These are phyloP conservation scores for Cantharellus anzutake DNA, from an alignment of 768 basidiomycete species.

Conservation along the genomic window DNA sequence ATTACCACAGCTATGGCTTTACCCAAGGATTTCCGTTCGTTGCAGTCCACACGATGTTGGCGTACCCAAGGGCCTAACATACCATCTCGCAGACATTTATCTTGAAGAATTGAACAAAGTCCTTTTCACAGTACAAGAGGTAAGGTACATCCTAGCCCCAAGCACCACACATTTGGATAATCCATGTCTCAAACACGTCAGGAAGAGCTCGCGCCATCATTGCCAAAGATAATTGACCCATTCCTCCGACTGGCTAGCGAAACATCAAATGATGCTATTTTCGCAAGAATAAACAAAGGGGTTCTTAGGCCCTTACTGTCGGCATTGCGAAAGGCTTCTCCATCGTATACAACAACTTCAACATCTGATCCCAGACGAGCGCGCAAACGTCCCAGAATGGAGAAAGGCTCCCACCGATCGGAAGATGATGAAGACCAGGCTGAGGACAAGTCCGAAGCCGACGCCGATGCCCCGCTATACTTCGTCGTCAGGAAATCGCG, in stretches of 20 bases:
- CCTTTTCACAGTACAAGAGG: conserved; percentile 4
- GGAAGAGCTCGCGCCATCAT: not conserved
- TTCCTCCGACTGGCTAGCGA: conserved; percentile 53
- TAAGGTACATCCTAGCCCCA: not conserved
- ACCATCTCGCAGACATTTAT: conserved; percentile 80
- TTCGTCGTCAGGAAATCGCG: not conserved
- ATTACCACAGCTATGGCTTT: not conserved
- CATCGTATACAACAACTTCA: not conserved
- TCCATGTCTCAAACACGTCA: not conserved
- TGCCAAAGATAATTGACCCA: conserved; percentile 26
- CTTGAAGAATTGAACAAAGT: conserved; percentile 67
- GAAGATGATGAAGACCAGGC: no score
- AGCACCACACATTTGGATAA: not conserved
- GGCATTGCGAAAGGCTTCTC: conserved; percentile 21
- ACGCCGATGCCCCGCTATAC: not conserved
- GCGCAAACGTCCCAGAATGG: no score
- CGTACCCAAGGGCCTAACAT: conserved; percentile 60
- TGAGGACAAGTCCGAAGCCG: no score
- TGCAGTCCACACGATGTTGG: conserved; percentile 46
- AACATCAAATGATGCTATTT: conserved; percentile 40
- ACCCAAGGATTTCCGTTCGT: not conserved
- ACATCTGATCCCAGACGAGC: no score
- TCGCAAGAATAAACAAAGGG: conserved; percentile 50
- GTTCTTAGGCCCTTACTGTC: conserved; percentile 51
- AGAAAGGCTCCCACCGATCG: no score